These are phyloP conservation scores for Diplotaxis tenuifolia DNA, from an alignment of 345 rosid species.

Conservation along the genomic window DNA sequence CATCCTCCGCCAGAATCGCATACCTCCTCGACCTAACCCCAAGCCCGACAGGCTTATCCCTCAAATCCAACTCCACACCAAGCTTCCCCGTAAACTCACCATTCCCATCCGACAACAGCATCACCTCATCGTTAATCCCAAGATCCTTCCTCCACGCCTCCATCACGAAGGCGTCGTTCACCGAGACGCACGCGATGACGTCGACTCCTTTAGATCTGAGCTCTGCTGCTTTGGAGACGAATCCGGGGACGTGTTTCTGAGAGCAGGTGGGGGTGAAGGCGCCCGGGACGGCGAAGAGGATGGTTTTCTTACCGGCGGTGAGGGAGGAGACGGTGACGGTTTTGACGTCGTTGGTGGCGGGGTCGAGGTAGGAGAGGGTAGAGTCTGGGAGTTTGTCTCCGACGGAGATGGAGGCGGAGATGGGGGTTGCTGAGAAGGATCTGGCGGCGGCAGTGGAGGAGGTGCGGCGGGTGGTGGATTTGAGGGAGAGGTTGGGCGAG, in stretches of 20 bases:
- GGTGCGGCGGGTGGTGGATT: slow-evolving; percentile 31
- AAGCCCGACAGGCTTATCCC: slow-evolving; percentile 75
- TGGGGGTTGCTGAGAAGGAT: slow-evolving; percentile 22
- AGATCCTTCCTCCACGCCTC: slow-evolving; percentile 78
- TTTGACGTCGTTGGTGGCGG: slow-evolving; percentile 65
- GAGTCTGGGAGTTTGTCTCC: slow-evolving; percentile 86
- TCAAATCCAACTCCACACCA: slow-evolving; percentile 80
- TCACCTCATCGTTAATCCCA: slow-evolving; percentile 67
- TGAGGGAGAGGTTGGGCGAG: slow-evolving; percentile 36
- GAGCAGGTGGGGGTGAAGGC: slow-evolving; percentile 97
- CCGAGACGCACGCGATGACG: slow-evolving; percentile 85
- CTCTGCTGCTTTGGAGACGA: slow-evolving; percentile 73
- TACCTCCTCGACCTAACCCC: slow-evolving; percentile 83
- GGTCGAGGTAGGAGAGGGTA: slow-evolving; percentile 78
- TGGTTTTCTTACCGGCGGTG: slow-evolving; percentile 65
- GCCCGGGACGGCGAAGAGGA: slow-evolving; percentile 88
- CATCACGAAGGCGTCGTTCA: slow-evolving; percentile 92
- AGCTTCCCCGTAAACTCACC: slow-evolving; percentile 73
- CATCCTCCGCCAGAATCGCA: slow-evolving; percentile 77
- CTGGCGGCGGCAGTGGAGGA: slow-evolving; percentile 19
- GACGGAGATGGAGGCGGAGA: slow-evolving; percentile 62
- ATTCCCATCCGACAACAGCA: slow-evolving; percentile 70
- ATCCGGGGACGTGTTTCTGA: slow-evolving; percentile 89
- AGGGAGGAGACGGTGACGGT: slow-evolving; percentile 73
- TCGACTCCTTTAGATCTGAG: slow-evolving; percentile 80